phyloP scores from a whole-genome alignment of 352 stramenopile genomes.

The Pythium aphanidermatum region DNA sequence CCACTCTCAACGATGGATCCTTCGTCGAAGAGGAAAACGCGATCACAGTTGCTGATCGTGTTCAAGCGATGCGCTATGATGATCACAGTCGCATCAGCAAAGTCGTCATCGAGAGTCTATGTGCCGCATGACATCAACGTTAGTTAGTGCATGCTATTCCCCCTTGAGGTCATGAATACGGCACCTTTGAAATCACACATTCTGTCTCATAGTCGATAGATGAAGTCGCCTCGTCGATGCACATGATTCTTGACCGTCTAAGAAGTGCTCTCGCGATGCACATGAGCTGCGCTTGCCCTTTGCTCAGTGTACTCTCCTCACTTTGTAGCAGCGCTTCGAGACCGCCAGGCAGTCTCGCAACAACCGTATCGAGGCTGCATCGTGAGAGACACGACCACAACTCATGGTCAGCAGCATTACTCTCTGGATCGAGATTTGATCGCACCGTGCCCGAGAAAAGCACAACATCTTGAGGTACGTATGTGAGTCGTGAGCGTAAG shows the following conservation, averaged over 20 bases:
- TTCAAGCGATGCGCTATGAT: constrained; percentile 97
- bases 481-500: constrained; percentile 68
- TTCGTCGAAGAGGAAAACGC: constrained; percentile 61
- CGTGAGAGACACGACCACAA: constrained; percentile 54
- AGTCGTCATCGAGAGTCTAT: constrained; percentile 90
- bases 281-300: constrained; percentile 69
- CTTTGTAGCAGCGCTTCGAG: constrained; percentile 45
- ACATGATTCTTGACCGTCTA: constrained; percentile 89
- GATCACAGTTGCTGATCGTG: constrained; percentile 94
- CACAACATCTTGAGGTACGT: constrained; percentile 79
- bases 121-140: too few species aligned
- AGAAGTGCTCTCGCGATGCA: constrained; percentile 80
- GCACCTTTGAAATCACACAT: constrained; percentile 60
- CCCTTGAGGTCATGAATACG: too few species aligned
- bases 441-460: constrained; percentile 80
- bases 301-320: constrained; percentile 51
- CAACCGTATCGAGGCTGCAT: constrained; percentile 34
- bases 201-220: constrained; percentile 90
- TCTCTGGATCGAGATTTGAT: constrained; percentile 78
- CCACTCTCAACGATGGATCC: constrained; percentile 50
- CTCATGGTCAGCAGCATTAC: constrained; percentile 29
- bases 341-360: constrained; percentile 37
- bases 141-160: too few species aligned
- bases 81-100: constrained; percentile 91
- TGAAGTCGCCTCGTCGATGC: constrained; percentile 89